Base-by-base conservation (phyloP, 352 stramenopile species). In the Chrysophaeum taylorii region DNA sequence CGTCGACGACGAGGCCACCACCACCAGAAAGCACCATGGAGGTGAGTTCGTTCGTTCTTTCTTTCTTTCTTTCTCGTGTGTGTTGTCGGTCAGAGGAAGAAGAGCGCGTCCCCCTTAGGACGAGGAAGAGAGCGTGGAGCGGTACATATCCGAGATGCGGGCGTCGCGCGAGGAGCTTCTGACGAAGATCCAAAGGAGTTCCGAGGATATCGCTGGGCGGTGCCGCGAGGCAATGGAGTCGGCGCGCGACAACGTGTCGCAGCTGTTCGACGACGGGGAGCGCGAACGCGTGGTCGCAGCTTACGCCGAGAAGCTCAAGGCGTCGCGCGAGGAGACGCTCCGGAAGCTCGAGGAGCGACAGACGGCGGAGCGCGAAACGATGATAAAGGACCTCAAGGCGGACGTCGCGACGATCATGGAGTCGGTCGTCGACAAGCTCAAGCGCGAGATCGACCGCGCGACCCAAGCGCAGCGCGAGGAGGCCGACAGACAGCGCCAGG, bases 201-300 rank as follows among this genome's bases (percentile, higher is more conserved):
- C 33, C 33, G 33, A 45, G 36, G 57, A 66, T 36, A 66, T 66
- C 35, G 57, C 57, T 23, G 57, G 57, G 14, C 57, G 57, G 4
- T 66, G 57, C 57, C 57, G 57, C 33, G 36, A 41, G 31, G 57
- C 57, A 31, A 45, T 66, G 33, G 57, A 66, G 36, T 36, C 41
- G 57, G 25, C 57, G 1, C 41, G 45, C 2, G 57, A 66, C 18
- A 41, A 66, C 33, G 35, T 45, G 33, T 9, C 31, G 2, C 18
- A 31, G 33, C 57, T 66, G 33, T 66, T 66, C 57, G 57, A 66
- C 36, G 33, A 66, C 36, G 57, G 45, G 21, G 57, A 66, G 57
- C 57, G 57, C 2, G 57, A 2, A 25, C 57, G 57, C 57, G 57
- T 66, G 33, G 57, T 66, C 33, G 57, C 41, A 25, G 57, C 57